phyloP scores from a whole-genome alignment of 164 flowering plant species.

The Buxus sempervirens region DNA sequence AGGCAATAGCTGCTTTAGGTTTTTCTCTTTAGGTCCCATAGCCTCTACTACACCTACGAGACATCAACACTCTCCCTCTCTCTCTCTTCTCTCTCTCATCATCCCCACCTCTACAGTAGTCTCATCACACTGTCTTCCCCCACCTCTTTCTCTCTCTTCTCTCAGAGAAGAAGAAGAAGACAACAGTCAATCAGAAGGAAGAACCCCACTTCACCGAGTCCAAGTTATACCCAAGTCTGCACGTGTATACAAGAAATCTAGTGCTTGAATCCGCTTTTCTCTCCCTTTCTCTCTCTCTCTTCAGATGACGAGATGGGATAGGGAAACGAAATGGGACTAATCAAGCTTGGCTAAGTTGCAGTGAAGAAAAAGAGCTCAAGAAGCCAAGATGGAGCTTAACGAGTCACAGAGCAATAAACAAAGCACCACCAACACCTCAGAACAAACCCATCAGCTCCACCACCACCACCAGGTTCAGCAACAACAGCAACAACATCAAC shows the following conservation, averaged over 20 bases:
- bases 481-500: conserved; percentile 17
- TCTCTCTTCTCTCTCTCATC: no score
- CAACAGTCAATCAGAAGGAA: conserved; percentile 12
- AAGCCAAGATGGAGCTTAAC: conserved; percentile 31
- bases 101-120: no score
- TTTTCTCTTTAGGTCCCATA: background rate
- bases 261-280: conserved; percentile 1
- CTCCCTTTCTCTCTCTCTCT: conserved; percentile 14
- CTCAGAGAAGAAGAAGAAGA: conserved; percentile 1
- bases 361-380: background rate
- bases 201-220: background rate
- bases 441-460: conserved; percentile 15
- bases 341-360: background rate
- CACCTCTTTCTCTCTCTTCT: conserved; percentile 5
- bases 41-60: background rate
- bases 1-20: no score
- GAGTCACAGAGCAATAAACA: conserved; percentile 33
- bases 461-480: conserved; percentile 7
- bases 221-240: background rate
- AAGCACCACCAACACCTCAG: conserved; percentile 5
- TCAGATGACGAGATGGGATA: background rate
- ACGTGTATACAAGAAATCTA: conserved; percentile 1
- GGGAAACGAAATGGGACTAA: conserved; percentile 19
- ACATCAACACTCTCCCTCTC: background rate
- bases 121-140: background rate